These are phyloP conservation scores for Lodderomyces elongisporus DNA, from an alignment of 1,139 yeast species.

Conservation along the genomic window DNA sequence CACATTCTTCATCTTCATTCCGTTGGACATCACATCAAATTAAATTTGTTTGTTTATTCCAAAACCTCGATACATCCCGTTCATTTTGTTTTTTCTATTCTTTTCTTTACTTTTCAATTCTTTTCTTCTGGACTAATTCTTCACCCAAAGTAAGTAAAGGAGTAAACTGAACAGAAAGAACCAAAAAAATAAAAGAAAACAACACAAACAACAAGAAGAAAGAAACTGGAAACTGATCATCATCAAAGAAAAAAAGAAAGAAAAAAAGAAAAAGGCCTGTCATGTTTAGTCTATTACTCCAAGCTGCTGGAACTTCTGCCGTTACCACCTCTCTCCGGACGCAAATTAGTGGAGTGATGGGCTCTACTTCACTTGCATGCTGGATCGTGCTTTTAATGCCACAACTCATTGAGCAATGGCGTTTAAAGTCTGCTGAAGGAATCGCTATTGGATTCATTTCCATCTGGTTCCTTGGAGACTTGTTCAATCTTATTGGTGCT, in stretches of 20 bases:
- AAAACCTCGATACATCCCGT: no score
- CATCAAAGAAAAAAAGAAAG: not conserved
- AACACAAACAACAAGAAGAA: not conserved
- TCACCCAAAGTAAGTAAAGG: no score
- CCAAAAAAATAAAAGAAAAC: not conserved
- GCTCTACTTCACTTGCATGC: slow-evolving; percentile 65
- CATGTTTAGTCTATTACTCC: not conserved
- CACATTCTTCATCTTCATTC: no score
- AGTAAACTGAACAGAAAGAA: no score
- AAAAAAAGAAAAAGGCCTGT: not conserved
- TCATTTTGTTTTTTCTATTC: no score
- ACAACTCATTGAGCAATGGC: slow-evolving; percentile 79
- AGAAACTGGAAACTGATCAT: no score
- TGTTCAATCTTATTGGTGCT: slow-evolving; percentile 64
- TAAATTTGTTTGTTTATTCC: no score
- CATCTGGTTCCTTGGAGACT: slow-evolving; percentile 72
- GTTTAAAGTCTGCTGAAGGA: slow-evolving; percentile 73
- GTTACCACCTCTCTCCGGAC: slow-evolving; percentile 1
- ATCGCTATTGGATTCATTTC: slow-evolving; percentile 64
- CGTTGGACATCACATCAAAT: no score
- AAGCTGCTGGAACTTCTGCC: not conserved
- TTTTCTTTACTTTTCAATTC: no score
- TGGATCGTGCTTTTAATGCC: slow-evolving; percentile 81
- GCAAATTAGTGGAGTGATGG: slow-evolving; percentile 53
- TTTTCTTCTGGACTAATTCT: no score